These are phyloP conservation scores for Rubroboletus satanas DNA, from an alignment of 768 basidiomycete genomes.

Conservation along the genomic window DNA sequence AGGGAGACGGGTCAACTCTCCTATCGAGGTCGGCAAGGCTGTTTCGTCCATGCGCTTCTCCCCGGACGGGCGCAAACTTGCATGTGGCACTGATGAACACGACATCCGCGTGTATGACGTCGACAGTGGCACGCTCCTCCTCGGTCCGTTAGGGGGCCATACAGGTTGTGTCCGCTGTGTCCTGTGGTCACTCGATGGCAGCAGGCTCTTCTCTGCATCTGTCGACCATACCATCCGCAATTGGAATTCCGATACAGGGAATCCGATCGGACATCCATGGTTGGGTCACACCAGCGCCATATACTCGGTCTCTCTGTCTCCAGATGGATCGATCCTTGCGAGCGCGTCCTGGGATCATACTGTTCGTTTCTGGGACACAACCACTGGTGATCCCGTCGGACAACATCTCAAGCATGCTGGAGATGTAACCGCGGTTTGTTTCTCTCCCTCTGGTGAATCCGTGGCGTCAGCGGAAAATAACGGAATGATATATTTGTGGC, in stretches of 20 bases:
- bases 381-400: background rate
- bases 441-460: conserved; percentile 3
- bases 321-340: background rate
- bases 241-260: conserved; percentile 4
- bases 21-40: no score
- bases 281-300: conserved; percentile 9
- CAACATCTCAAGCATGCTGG: background rate
- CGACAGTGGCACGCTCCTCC: no score
- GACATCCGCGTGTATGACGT: background rate
- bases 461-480: background rate
- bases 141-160: no score
- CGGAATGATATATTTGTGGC: background rate
- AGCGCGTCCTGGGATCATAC: conserved; percentile 3
- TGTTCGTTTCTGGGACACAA: conserved; percentile 3
- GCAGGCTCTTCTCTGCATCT: background rate
- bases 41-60: background rate
- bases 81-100: background rate
- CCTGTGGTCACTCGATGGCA: conserved; percentile 6
- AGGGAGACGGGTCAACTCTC: background rate
- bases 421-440: background rate
- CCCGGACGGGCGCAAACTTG: conserved; percentile 1
- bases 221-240: background rate
- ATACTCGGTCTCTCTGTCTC: background rate
- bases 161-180: background rate
- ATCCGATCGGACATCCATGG: conserved; percentile 9